Base-by-base conservation (phyloP, 108 stramenopile genomes). In the Phaeodactylum tricornutum region DNA sequence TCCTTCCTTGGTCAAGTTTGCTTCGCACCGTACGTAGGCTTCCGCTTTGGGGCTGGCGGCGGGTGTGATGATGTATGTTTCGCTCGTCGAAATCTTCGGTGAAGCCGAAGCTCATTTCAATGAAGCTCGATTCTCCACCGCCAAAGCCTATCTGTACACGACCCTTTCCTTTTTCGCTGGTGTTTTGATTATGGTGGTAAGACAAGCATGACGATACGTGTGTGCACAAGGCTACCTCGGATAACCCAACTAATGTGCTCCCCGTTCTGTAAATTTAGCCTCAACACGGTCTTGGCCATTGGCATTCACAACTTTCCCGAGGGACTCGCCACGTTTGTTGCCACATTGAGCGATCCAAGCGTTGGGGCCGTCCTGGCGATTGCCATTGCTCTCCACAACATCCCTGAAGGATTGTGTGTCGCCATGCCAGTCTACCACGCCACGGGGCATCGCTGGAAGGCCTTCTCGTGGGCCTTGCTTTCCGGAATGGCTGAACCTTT, bases 231-330 rank as follows among this genome's bases (percentile, higher is more conserved):
- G n/a, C n/a, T n/a, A n/a, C n/a, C n/a, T 33, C 15, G 34, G 46
- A 34, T 34, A 34, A 11, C 11, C 33, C 12, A 12, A 8, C 33
- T 11, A 12, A 34, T 34, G 12, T 11, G n/a, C n/a, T n/a, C n/a
- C n/a, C n/a, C n/a, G n/a, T n/a, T n/a, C n/a, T n/a, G n/a, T n/a
- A n/a, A n/a, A n/a, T n/a, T n/a, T n/a, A 20, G 45, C 5, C 6
- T 24, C 24, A 20, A 20, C 5, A 46, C 45, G 14, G 45, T 26
- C 3, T 2, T 87, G 9, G 79, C 93, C 24, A 85, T 92, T 47
- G 83, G 61, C 15, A 17, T 90, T 23, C 90, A 92, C 77, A 92
- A 92, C 61, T 90, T 94, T 47, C 93, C 93, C 6, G 93, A 94
- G 50, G 93, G 93, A 16, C 62, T 92, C 3, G 93, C 81, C 4